phyloP scores from a whole-genome alignment of 2,329 filamentous ascomycete species.

The Volutella citrinella region DNA sequence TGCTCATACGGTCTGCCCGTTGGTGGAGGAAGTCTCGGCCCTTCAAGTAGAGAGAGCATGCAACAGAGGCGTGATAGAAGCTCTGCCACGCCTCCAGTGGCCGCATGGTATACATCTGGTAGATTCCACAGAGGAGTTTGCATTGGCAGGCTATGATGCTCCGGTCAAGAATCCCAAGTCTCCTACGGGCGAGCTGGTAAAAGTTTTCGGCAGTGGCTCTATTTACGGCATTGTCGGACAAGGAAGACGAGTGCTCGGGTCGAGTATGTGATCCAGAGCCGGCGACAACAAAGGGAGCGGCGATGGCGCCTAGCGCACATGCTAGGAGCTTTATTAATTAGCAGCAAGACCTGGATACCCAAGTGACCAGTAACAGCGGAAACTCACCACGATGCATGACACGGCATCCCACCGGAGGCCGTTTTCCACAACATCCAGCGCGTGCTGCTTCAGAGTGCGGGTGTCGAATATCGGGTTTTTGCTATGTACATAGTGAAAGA shows the following conservation, averaged over 20 bases:
- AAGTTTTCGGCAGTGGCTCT: slow-evolving; percentile 6
- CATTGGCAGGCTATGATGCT: slow-evolving; percentile 13
- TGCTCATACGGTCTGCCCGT: no score
- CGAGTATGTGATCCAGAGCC: not conserved
- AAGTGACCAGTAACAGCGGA: no score
- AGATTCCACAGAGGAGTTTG: slow-evolving; percentile 13
- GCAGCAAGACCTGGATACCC: no score
- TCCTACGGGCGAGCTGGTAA: slow-evolving; percentile 8
- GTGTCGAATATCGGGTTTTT: no score
- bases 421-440: no score
- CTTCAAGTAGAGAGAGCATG: slow-evolving; percentile 8
- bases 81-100: slow-evolving; percentile 13
- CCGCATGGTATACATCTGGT: slow-evolving; percentile 13
- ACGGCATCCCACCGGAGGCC: no score
- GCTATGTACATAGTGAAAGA: no score
- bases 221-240: not conserved
- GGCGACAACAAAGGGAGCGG: slow-evolving; percentile 7
- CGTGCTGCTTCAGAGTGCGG: no score
- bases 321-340: slow-evolving; percentile 9
- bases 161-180: slow-evolving; percentile 13
- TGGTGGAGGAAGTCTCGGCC: no score
- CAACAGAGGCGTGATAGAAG: slow-evolving; percentile 7
- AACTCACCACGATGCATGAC: no score
- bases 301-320: slow-evolving; percentile 5
- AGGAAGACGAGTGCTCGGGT: not conserved